Conservation (phyloP, 176 grass and related monocot species). For the Phoenix dactylifera region DNA sequence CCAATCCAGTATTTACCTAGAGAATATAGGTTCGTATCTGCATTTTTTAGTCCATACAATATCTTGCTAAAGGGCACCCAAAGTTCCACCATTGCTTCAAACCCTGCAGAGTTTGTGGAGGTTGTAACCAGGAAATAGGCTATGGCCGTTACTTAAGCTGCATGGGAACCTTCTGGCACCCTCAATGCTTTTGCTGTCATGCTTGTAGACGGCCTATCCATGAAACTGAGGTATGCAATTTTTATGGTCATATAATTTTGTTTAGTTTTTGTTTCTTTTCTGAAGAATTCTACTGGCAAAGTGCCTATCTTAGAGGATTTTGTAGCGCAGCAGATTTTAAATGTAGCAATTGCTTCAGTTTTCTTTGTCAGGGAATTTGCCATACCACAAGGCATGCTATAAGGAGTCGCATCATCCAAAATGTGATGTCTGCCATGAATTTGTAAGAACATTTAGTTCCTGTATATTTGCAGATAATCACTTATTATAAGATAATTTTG, state of each 20-base stretch:
- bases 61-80: neutral
- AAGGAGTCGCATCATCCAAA: conserved; percentile 96
- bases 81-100: conserved; percentile 3
- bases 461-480: no score
- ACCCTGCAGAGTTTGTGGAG: conserved; percentile 59
- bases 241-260: neutral
- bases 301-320: neutral
- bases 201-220: conserved; percentile 56
- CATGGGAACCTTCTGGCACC: conserved; percentile 94
- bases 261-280: conserved; percentile 6
- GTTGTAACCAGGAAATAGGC: conserved; percentile 80
- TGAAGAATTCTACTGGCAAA: conserved; percentile 2
- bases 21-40: conserved; percentile 50
- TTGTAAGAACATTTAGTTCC: conserved; percentile 48
- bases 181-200: conserved; percentile 67
- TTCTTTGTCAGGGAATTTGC: conserved; percentile 56
- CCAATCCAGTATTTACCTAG: conserved; percentile 55
- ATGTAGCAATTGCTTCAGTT: conserved; percentile 45
- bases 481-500: no score
- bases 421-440: conserved; percentile 90
- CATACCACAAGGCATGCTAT: conserved; percentile 83
- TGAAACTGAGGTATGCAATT: conserved; percentile 53
- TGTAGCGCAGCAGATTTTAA: conserved; percentile 2
- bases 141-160: conserved; percentile 93
- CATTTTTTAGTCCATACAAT: conserved; percentile 1